phyloP scores from a whole-genome alignment of 1,139 yeast genomes.

The Debaryomyces subglobosus region DNA sequence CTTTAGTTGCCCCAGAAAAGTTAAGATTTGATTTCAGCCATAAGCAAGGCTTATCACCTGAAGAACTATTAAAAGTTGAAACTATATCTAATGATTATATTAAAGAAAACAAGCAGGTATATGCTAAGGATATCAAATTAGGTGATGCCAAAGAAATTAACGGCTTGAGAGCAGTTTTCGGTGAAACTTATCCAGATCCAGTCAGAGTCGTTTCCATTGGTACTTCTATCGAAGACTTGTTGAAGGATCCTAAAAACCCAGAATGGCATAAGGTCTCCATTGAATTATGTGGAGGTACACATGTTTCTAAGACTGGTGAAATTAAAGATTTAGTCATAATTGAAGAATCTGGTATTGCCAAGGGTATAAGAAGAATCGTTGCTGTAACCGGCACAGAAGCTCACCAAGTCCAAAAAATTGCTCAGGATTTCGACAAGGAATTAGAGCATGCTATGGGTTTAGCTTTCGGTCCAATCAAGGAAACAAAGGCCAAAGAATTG shows the following conservation, averaged over 20 bases:
- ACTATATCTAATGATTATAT: slow-evolving; percentile 71
- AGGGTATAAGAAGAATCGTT: slow-evolving; percentile 97
- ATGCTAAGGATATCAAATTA: slow-evolving; percentile 79
- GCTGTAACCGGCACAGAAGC: slow-evolving; percentile 96
- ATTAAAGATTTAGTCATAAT: slow-evolving; percentile 85
- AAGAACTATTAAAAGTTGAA: slow-evolving; percentile 78
- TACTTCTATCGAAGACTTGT: slow-evolving; percentile 78
- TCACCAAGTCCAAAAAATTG: slow-evolving; percentile 82
- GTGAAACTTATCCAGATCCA: slow-evolving; percentile 98
- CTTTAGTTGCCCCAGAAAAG: slow-evolving; percentile 93
- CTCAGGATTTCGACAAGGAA: slow-evolving; percentile 65
- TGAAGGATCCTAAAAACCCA: slow-evolving; percentile 66
- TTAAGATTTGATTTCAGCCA: slow-evolving; percentile 95
- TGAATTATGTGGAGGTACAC: slow-evolving; percentile 99
- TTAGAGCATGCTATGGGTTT: slow-evolving; percentile 60
- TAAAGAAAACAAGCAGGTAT: slow-evolving; percentile 70
- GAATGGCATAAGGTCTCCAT: slow-evolving; percentile 81
- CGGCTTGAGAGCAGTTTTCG: slow-evolving; percentile 96
- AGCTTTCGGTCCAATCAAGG: slow-evolving; percentile 72
- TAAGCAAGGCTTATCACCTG: slow-evolving; percentile 73
- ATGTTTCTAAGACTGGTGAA: slow-evolving; percentile 88
- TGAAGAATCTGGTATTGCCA: slow-evolving; percentile 97
- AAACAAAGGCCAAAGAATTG: slow-evolving; percentile 75
- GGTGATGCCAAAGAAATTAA: slow-evolving; percentile 69
- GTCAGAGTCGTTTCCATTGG: slow-evolving; percentile 98